These are phyloP conservation scores for Aaosphaeria pasadenensis DNA, from an alignment of 2,329 filamentous ascomycete species.

Conservation along the genomic window DNA sequence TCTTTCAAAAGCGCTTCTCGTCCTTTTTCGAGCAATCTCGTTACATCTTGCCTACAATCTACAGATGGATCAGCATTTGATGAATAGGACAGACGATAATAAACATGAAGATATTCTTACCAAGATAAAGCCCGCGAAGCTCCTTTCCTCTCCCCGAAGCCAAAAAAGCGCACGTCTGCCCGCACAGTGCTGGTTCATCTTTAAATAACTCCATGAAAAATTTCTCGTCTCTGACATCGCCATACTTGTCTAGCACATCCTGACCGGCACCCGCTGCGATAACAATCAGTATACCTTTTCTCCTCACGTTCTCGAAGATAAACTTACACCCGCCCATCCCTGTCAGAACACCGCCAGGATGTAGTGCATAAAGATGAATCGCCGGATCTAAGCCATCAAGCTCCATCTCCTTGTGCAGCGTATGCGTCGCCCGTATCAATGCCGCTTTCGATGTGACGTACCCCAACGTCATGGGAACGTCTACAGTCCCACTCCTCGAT, in stretches of 20 bases:
- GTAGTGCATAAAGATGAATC: slow-evolving; percentile 28
- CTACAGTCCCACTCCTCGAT: slow-evolving; percentile 24
- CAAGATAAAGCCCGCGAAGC: slow-evolving; percentile 23
- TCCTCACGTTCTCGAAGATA: neutral
- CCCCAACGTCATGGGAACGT: slow-evolving; percentile 29
- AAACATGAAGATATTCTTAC: slow-evolving; percentile 6
- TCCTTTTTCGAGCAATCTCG: slow-evolving; percentile 18
- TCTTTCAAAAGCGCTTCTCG: slow-evolving; percentile 23
- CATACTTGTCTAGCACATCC: slow-evolving; percentile 27
- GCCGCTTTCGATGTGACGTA: slow-evolving; percentile 28
- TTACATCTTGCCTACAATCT: slow-evolving; percentile 31
- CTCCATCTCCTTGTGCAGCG: slow-evolving; percentile 26
- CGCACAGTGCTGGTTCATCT: slow-evolving; percentile 23
- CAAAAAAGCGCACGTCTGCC: slow-evolving; percentile 28
- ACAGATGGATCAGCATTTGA: neutral
- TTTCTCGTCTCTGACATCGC: slow-evolving; percentile 20
- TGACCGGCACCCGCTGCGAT: slow-evolving; percentile 13
- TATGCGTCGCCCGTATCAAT: slow-evolving; percentile 26
- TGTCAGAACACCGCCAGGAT: slow-evolving; percentile 26
- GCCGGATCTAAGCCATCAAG: slow-evolving; percentile 23
- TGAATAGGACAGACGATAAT: neutral
- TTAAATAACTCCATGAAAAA: slow-evolving; percentile 25
- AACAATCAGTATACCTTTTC: slow-evolving; percentile 3
- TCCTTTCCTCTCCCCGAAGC: slow-evolving; percentile 26
- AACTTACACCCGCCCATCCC: slow-evolving; percentile 25